Evolutionary conservation across 2,329 filamentous ascomycete species (phyloP), one percentile per base, ranked within the genome.

Genomic region (Aspergillus eucalypticola): DNA sequence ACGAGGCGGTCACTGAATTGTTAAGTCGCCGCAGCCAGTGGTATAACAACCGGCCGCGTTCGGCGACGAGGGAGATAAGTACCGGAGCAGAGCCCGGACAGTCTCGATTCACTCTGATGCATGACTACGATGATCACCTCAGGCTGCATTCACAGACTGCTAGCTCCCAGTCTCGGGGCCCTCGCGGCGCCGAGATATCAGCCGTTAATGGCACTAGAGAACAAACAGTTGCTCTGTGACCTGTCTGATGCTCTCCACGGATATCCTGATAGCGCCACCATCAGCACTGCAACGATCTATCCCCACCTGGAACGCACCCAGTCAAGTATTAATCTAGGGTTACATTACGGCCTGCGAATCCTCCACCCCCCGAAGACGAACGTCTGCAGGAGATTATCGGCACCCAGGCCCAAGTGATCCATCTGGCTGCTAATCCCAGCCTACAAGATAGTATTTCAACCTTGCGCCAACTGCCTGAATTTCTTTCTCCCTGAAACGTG

Each of bases 291-390:
- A 0, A 71, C 73, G 15, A 81, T 81, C 73, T 82, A 83, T 66
- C 77, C 78, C 49, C 75, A 79, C 25, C 71, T 84, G 19, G 81
- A 84, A 65, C 75, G 81, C 1, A 83, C 82, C 62, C 83, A 82
- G 5, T 79, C 80, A 0, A 82, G 79, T 62, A 76, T 84, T 32
- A 82, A 84, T 3, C 81, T 84, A 60, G 81, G 78, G 4, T 77
- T 84, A 8, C 77, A 82, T 13, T 84, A 84, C 66, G 82, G 82
- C 0, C 77, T 82, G 58, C 79, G 82, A 8, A 82, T 84, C 51
- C 55, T 67, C 3, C 60, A 56, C 35, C 64, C 35, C 64, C 63
- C 63, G 79, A 84, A 59, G 79, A 80, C 1, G 65, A 80, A 19
- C 74, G 81, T 21, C 75, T 82, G 5, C 70, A 78, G 56, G 78